A percentile compares a stretch with the other conserved stretches of the same genome.
These are phyloP conservation scores for Nakaseomyces uthaithaninus DNA, from an alignment of 1,139 yeast genomes.

Conservation along the genomic window DNA sequence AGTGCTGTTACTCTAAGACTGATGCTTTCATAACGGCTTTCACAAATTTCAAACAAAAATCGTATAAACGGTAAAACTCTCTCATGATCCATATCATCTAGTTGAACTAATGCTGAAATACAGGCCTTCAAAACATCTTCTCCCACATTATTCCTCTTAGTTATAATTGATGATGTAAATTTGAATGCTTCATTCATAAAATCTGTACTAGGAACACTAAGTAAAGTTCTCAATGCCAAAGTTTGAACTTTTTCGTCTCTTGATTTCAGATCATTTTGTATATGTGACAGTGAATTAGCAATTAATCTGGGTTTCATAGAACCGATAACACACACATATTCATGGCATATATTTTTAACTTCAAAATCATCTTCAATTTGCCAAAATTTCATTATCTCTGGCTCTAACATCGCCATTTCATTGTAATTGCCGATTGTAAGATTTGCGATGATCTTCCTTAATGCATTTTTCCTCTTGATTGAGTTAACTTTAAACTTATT, in stretches of 20 bases:
- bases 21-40: slow-evolving; percentile 25
- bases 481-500: slow-evolving; percentile 29
- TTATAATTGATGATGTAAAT: slow-evolving; percentile 24
- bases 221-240: slow-evolving; percentile 57
- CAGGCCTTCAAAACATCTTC: slow-evolving; percentile 63
- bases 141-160: slow-evolving; percentile 23
- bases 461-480: slow-evolving; percentile 47
- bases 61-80: slow-evolving; percentile 39
- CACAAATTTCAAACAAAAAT: slow-evolving; percentile 47
- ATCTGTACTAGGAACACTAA: slow-evolving; percentile 49
- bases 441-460: slow-evolving; percentile 75
- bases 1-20: slow-evolving; percentile 63
- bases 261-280: slow-evolving; percentile 45
- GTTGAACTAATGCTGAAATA: slow-evolving; percentile 59
- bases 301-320: slow-evolving; percentile 51
- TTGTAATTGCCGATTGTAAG: slow-evolving; percentile 65
- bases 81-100: slow-evolving; percentile 48
- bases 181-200: slow-evolving; percentile 42
- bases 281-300: slow-evolving; percentile 46
- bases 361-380: slow-evolving; percentile 56
- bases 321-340: slow-evolving; percentile 55
- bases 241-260: slow-evolving; percentile 39
- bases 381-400: slow-evolving; percentile 58
- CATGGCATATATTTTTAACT: slow-evolving; percentile 58
- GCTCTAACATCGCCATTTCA: slow-evolving; percentile 61